Evolutionary conservation across 1,284 basidiomycete species (phyloP), one percentile per base, ranked within the genome.

Genomic region (Fomitopsis betulina): DNA sequence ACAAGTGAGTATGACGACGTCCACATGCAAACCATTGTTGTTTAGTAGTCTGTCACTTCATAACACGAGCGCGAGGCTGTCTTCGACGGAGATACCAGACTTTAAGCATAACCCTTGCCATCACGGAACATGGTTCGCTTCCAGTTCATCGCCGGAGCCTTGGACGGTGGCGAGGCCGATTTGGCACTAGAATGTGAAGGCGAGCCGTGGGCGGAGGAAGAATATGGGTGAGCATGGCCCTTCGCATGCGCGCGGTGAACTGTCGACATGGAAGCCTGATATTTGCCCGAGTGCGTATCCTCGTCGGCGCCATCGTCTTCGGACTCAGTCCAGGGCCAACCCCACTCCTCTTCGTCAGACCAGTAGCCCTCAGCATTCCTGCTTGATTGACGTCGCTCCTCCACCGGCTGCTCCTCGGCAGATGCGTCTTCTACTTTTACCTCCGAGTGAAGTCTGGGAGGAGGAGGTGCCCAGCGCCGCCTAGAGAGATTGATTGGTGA

Each of bases 401-500:
- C 32, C 13, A 17, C 25, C 13, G 49, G 49, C 19, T 13, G 49
- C 21, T 49, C 21, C 8, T 33, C 32, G 3, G 40, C 23, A 23
- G 23, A 45, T 42, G 38, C 10, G 21, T 32, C 37, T 15, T 38
- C 32, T 19, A 25, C 57, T 53, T 54, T 50, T 43, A 25, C 25
- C 39, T 39, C 40, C 2, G 25, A 21, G 12, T 19, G 17, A 37
- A 33, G 33, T 43, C 49, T 50, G 23, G 56, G 40, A 9, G 60
- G 57, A 50, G 62, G 64, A 62, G 77, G 74, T 57, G 76, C 78
- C 82, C 82, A 83, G 45, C 81, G 77, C 55, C 79, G 77, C 59
- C 74, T 76, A 12, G 82, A 81, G 61, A 81, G 77, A 65, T 79
- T 81, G 71, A 79, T 73, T 15, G 83, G 81, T 45, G 79, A 78